Base-by-base conservation (phyloP, 176 grass and related monocot genomes). In the Microstegium vimineum region DNA sequence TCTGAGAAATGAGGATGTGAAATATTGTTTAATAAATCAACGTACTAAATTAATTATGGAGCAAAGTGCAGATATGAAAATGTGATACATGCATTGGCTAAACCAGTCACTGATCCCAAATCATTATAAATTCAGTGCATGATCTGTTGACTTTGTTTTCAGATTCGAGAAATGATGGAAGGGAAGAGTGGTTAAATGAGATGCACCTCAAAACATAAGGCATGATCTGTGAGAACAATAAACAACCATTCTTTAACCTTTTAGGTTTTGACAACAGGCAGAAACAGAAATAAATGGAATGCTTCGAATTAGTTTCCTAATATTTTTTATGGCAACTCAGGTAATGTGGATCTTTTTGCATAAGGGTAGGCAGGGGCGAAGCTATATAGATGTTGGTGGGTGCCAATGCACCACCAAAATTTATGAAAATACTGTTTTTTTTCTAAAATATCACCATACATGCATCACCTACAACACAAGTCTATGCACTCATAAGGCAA, bases 1-100 rank as follows among this genome's bases (percentile, higher is more conserved):
- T 80, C 31, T 61, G 71, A 80, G 30, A 74, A 79, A 59, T n/a
- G 33, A 69, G 63, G 49, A 63, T 82, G 52, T 51, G 31, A 66
- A 34, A 67, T 46, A 62, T 3, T 5, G 10, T 57, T 56, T 23
- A 37, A 30, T 13, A 14, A 26, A 7, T 30, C 26, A 6, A 28
- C n/a, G 1, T 28, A 62, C 23, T 28, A 14, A 62, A 62, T 13
- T 14, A 61, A 28, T 60, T 60, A 60, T 60, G n/a, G 18, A 56
- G 20, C 18, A 56, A n/a, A 56, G 51, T 56, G 20, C 20, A 10
- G 51, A n/a, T 56, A 10, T 22, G 51, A 56, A 56, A 56, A 56
- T 56, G 51, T 56, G 51, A 56, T 56, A 56, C 51, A 56, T n/a
- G 51, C 51, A 56, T 15, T 56, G 20, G 51, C 6, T n/a, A n/a